Base-by-base conservation (phyloP, 352 stramenopile species). In the Phytopythium chamaehyphon region DNA sequence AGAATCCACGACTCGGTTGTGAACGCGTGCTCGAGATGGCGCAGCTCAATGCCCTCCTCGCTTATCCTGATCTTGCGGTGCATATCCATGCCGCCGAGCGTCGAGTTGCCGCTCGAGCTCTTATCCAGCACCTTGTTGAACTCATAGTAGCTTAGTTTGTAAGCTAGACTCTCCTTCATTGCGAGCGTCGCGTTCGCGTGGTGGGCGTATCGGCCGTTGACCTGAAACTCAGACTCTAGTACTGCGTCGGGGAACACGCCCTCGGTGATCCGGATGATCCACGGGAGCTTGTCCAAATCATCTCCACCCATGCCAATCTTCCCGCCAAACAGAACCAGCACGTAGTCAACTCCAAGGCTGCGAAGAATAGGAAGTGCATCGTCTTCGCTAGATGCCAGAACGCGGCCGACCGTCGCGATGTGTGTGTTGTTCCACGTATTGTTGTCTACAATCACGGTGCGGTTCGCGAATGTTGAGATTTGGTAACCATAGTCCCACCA, bases 401-500 rank as follows among this genome's bases (percentile, higher is more conserved):
- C 86, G 10, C 92, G 82, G 1, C 93, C 94, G 12, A 98, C 86
- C 0, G 92, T 98, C 33, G 94, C 94, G 61, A 98, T 98, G 66
- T 98, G 94, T 33, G 91, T 97, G 64, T 98, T 97, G 67, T 98
- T 98, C 94, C 94, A 98, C 47, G 94, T 98, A 58, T 98, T 98
- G 71, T 97, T 97, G 71, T 98, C 94, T 2, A 97, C 94, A 39
- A 93, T 62, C 22, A 93, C 78, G 0, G 82, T 95, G 40, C 84
- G 84, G 53, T 95, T 95, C 10, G 84, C 80, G 12, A 93, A 58
- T 7, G 74, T 80, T 11, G 84, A 86, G 28, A 95, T 72, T 49
- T 95, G 84, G 57, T 95, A 95, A 12, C 84, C 84, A 42, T 95
- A 95, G 58, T 95, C 82, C 84, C 84, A 95, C 84, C 84, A 95